A percentile compares a stretch with the other conserved stretches of the same genome.
Evolutionary conservation across 2,329 filamentous ascomycete species (phyloP).

Genomic region (Sporothrix inflata): DNA sequence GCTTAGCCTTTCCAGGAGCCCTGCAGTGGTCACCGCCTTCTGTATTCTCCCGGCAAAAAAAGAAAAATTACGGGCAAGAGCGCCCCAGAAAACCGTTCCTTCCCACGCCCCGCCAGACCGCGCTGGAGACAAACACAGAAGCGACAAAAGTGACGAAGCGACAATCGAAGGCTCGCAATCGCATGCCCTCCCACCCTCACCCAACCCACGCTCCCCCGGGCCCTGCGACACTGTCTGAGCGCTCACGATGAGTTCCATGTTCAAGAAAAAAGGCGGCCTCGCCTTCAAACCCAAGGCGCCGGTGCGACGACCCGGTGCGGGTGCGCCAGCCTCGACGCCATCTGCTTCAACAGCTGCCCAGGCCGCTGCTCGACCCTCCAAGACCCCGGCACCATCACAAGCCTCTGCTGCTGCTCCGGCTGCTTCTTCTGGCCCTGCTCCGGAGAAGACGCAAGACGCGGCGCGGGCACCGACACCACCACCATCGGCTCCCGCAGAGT

Average conservation of each 20-base stretch:
- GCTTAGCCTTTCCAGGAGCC: constrained; percentile 26
- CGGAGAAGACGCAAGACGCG: neutral
- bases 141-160: neutral
- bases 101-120: constrained; percentile 22
- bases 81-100: neutral
- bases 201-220: neutral
- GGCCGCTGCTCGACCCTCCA: constrained; percentile 32
- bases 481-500: neutral
- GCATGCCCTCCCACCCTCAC: neutral
- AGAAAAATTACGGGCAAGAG: constrained; percentile 18
- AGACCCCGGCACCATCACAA: constrained; percentile 32
- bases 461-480: neutral
- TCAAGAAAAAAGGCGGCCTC: constrained; percentile 68
- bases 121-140: constrained; percentile 11
- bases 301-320: constrained; percentile 50
- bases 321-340: constrained; percentile 46
- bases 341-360: constrained; percentile 42
- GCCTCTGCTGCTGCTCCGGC: constrained; percentile 15
- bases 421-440: neutral
- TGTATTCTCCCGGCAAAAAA: constrained; percentile 27
- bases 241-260: constrained; percentile 45
- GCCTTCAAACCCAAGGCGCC: constrained; percentile 74
- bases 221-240: neutral
- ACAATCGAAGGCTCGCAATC: neutral
- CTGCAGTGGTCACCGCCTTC: constrained; percentile 23